Conservation (phyloP, 768 basidiomycete genomes). For the Solioccasus polychromus region DNA sequence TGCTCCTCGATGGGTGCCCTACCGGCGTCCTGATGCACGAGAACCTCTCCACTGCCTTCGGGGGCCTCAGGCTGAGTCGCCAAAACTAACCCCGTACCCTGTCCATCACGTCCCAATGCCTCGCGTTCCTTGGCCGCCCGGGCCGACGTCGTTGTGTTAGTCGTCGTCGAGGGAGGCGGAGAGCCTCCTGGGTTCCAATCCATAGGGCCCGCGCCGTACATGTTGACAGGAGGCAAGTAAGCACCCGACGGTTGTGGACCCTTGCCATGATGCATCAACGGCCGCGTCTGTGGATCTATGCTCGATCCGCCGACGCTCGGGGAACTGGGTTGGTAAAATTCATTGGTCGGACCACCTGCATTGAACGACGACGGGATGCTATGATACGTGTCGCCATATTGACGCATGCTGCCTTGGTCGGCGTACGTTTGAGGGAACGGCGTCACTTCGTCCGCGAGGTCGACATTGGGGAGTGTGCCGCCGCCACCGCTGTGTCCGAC, state of each 20-base stretch:
- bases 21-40: conserved; percentile 29
- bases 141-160: conserved; percentile 10
- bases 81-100: conserved; percentile 15
- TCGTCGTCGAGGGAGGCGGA: conserved; percentile 23
- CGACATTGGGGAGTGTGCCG: conserved; percentile 26
- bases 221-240: conserved; percentile 4
- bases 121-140: conserved; percentile 24
- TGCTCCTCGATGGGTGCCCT: conserved; percentile 20
- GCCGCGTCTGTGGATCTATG: conserved; percentile 9
- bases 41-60: conserved; percentile 21
- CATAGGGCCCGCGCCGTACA: conserved; percentile 11
- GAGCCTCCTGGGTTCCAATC: conserved; percentile 22
- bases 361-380: conserved; percentile 2
- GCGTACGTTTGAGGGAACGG: conserved; percentile 17
- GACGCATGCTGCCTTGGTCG: conserved; percentile 23
- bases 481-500: conserved; percentile 22
- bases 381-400: conserved; percentile 13
- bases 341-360: conserved; percentile 1
- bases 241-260: conserved; percentile 1
- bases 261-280: conserved; percentile 1
- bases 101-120: conserved; percentile 16
- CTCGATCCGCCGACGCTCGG: neutral
- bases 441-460: conserved; percentile 29
- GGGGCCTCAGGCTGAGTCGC: conserved; percentile 20
- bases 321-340: conserved; percentile 7